Evolutionary conservation across 2,329 filamentous ascomycete species (phyloP), one percentile per base, ranked within the genome.

Genomic region (Xylariales sp.): DNA sequence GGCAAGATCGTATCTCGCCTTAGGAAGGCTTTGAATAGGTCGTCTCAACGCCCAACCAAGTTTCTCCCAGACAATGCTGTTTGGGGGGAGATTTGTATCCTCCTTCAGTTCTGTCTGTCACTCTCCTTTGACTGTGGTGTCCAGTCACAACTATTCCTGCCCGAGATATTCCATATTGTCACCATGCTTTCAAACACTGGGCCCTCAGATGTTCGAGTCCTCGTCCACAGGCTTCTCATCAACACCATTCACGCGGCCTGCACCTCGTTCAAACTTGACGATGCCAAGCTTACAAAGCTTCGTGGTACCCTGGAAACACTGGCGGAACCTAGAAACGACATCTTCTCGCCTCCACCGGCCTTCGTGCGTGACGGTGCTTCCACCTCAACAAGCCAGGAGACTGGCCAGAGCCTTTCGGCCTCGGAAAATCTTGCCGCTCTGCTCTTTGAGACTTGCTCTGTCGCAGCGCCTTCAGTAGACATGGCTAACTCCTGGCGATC

Each of bases 151-250:
- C 66, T 84, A 32, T 86, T 79, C 50, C 63, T 86, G 5, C 81
- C 82, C 0, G 82, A 86, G 55, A 70, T 86, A 33, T 85, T 85
- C 55, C 82, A 86, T 58, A 69, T 85, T 36, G 78, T 84, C 44
- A 84, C 82, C 0, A 84, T 86, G 78, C 68, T 85, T 19, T 77
- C 79, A 25, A 84, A 84, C 51, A 84, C 77, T 2, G 82, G 82
- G 5, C 61, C 71, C 9, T 61, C 70, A 8, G 74, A 78, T 9
- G 66, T 82, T 5, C 71, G 80, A 35, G 59, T 73, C 6, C 64
- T 78, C 15, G 78, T 85, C 3, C 80, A 84, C 54, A 72, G 76
- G 40, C 63, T 86, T 9, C 63, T 86, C 18, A 72, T 83, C 39
- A 86, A 85, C 58, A 77, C 81, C 2, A 70, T 86, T 11, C 82